A percentile compares a stretch with the other conserved stretches of the same genome.
phyloP scores from a whole-genome alignment of 768 basidiomycete genomes.

The Collybia mongolica region DNA sequence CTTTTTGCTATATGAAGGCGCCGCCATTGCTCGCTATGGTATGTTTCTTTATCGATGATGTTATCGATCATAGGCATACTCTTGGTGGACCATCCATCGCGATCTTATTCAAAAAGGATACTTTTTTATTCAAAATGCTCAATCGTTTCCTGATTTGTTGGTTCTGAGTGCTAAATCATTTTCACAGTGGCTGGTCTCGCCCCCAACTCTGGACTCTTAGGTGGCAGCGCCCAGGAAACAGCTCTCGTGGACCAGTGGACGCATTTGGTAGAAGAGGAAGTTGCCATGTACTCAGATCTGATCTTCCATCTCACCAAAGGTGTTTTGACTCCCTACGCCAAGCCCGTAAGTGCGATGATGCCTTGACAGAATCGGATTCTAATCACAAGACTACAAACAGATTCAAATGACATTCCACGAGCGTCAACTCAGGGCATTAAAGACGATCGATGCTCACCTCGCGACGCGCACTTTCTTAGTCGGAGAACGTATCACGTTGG shows the following conservation, averaged over 20 bases:
- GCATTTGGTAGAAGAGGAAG: slow-evolving; percentile 69
- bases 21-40: slow-evolving; percentile 87
- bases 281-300: slow-evolving; percentile 36
- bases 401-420: slow-evolving; percentile 56
- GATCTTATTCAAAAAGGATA: slow-evolving; percentile 9
- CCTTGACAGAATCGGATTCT: not conserved
- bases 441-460: slow-evolving; percentile 74
- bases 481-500: slow-evolving; percentile 91
- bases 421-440: slow-evolving; percentile 54
- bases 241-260: slow-evolving; percentile 88
- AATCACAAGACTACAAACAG: slow-evolving; percentile 30
- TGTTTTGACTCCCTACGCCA: slow-evolving; percentile 67
- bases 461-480: slow-evolving; percentile 84
- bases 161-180: slow-evolving; percentile 10
- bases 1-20: slow-evolving; percentile 73
- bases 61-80: too few species aligned
- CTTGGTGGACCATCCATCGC: slow-evolving; percentile 28
- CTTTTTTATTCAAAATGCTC: not conserved
- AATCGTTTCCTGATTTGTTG: not conserved
- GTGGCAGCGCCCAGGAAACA: slow-evolving; percentile 57
- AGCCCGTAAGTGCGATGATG: slow-evolving; percentile 48
- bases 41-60: slow-evolving; percentile 39
- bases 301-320: slow-evolving; percentile 45
- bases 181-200: slow-evolving; percentile 69
- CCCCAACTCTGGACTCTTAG: slow-evolving; percentile 79